Base-by-base conservation (phyloP, 495 filamentous ascomycete genomes). In the Penicillium daleae region DNA sequence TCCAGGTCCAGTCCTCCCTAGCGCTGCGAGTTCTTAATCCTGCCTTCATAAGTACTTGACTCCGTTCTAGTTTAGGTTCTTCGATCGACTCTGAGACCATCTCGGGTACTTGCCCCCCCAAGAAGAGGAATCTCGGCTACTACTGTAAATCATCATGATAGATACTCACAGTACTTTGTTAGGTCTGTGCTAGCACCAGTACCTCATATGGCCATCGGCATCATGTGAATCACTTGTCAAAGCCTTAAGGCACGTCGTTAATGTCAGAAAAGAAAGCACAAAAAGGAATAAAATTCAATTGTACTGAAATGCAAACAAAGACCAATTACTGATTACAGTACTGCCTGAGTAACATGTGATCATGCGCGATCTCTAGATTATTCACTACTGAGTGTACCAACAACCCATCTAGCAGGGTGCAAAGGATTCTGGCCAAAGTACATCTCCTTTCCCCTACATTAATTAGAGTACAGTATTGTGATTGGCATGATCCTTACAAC, bases 71-170 rank as follows among this genome's bases (percentile, higher is more conserved):
- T 42, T 42, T 42, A 46, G 42, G 7, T 15, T 9, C 13, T 4
- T 9, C n/a, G 3, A 9, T 12, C 42, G 19, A 7, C 9, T 46
- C 42, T 9, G 42, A 24, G 42, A 24, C 42, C 21, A 21, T 46
- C 42, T 46, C 42, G 19, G 42, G 42, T 46, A 46, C 21, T 22
- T 24, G 42, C 42, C 42, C 42, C 7, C 40, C 33, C 4, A 12
- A 24, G 21, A 46, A 46, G 17, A 5, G 9, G 2, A 0, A 46
- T 46, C n/a, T n/a, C n/a, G n/a, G n/a, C n/a, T n/a, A n/a, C n/a
- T n/a, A n/a, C n/a, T n/a, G n/a, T 46, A 46, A 44, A 46, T 46
- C 42, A 46, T 46, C 3, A 24, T 24, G 42, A 46, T 46, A 44
- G 19, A n/a, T n/a, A 21, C n/a, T 21, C n/a, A 19, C 40, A n/a